Conservation (phyloP, 1,284 basidiomycete species). For the Sphagnurus paluster region DNA sequence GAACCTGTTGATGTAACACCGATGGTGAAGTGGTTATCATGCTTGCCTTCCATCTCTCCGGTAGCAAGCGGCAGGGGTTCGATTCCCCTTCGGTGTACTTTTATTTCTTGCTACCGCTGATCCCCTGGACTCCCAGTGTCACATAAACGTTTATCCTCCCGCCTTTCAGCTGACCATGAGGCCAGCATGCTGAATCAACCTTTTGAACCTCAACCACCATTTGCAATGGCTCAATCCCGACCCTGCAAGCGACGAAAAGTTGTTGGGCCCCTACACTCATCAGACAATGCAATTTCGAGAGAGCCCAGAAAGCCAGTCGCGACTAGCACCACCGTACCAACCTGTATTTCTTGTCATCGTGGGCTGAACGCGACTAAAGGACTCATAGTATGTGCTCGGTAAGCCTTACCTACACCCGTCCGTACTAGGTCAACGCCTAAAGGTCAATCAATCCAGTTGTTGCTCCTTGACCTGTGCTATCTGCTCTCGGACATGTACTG, state of each 20-base stretch:
- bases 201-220: background rate
- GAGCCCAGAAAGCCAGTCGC: conserved; percentile 1
- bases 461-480: conserved; percentile 30
- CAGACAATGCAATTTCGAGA: background rate
- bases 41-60: conserved; percentile 69
- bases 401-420: conserved; percentile 2
- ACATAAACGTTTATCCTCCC: no score
- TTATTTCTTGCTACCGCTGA: background rate
- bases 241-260: conserved; percentile 21
- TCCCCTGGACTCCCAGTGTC: background rate
- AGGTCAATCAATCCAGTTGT: conserved; percentile 25
- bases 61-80: conserved; percentile 80
- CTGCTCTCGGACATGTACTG: conserved; percentile 35
- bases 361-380: conserved; percentile 21
- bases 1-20: conserved; percentile 21
- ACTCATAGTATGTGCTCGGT: conserved; percentile 23
- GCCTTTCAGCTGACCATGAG: no score
- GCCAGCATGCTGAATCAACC: conserved; percentile 6
- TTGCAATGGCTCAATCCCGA: conserved; percentile 11
- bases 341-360: conserved; percentile 31
- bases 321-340: conserved; percentile 6
- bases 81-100: conserved; percentile 71
- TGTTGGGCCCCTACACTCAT: background rate
- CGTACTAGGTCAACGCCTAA: background rate
- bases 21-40: conserved; percentile 83